Evolutionary conservation across 768 basidiomycete species (phyloP).

Genomic region (Termitomyces sp.): DNA sequence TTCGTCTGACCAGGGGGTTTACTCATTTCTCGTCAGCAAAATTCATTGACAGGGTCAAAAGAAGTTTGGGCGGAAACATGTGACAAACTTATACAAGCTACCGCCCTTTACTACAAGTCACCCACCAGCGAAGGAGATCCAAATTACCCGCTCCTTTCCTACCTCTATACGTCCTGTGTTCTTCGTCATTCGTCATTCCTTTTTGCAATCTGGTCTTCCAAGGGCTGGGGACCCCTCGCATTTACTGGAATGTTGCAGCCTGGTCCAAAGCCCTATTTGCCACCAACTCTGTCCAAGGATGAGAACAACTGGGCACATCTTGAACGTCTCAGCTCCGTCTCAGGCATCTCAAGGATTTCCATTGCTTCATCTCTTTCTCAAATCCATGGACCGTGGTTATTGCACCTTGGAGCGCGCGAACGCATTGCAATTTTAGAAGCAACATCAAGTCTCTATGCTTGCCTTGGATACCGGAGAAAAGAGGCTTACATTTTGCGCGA

Average conservation of each 20-base stretch:
- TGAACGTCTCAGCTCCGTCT: constrained; percentile 64
- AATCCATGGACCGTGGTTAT: constrained; percentile 83
- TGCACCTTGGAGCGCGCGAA: constrained; percentile 75
- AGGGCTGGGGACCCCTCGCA: constrained; percentile 82
- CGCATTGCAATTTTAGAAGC: constrained; percentile 68
- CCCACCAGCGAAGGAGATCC: constrained; percentile 53
- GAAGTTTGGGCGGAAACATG: constrained; percentile 76
- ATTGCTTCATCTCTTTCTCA: constrained; percentile 67
- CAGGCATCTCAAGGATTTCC: constrained; percentile 65
- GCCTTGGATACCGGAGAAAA: constrained; percentile 82
- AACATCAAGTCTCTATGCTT: constrained; percentile 72
- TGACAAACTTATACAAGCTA: constrained; percentile 71
- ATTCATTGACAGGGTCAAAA: constrained; percentile 44
- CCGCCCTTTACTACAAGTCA: constrained; percentile 57
- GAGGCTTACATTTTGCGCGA: constrained; percentile 87
- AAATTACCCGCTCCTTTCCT: constrained; percentile 59
- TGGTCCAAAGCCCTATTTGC: constrained; percentile 53
- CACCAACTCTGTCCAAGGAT: constrained; percentile 51
- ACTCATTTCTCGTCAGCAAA: constrained; percentile 40
- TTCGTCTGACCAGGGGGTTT: constrained; percentile 11
- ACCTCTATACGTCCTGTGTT: constrained; percentile 64
- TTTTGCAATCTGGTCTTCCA: constrained; percentile 79
- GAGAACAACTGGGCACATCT: constrained; percentile 47
- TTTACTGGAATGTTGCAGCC: constrained; percentile 73
- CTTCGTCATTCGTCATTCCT: constrained; percentile 73